Percentiles rank a stretch among this genome's conserved stretches.
Conservation (phyloP, 495 filamentous ascomycete genomes). For the Tuber brumale region DNA sequence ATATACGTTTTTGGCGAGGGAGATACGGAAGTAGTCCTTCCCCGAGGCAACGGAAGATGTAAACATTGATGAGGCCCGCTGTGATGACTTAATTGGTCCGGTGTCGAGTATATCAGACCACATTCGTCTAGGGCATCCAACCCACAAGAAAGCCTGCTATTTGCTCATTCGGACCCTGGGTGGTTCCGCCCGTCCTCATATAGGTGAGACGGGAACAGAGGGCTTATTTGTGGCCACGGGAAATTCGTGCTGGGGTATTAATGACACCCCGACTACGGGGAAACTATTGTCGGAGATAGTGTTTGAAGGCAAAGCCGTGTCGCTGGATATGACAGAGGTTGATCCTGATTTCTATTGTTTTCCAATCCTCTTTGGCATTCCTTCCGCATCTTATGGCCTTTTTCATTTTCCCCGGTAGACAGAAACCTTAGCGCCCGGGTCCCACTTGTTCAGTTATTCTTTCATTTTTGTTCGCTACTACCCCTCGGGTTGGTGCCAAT, state of each 20-base stretch:
- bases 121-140: slow-evolving; percentile 67
- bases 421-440: background rate
- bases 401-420: background rate
- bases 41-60: slow-evolving; percentile 72
- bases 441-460: background rate
- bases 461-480: background rate
- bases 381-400: background rate
- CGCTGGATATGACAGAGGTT: slow-evolving; percentile 62
- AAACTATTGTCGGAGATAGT: too few relatives aligned
- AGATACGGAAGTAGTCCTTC: slow-evolving; percentile 65
- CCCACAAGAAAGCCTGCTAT: slow-evolving; percentile 86
- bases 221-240: slow-evolving; percentile 80
- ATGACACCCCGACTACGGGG: slow-evolving; percentile 92
- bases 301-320: slow-evolving; percentile 70
- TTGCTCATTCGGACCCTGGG: slow-evolving; percentile 64
- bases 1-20: slow-evolving; percentile 92
- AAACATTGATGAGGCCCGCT: slow-evolving; percentile 64
- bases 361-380: background rate
- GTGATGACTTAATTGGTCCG: slow-evolving; percentile 83
- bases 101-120: too few relatives aligned
- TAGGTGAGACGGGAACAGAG: slow-evolving; percentile 66
- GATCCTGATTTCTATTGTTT: slow-evolving; percentile 52
- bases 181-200: slow-evolving; percentile 61
- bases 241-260: slow-evolving; percentile 97
- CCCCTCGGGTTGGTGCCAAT: background rate